Percentiles rank a stretch among this genome's conserved stretches.
phyloP scores from a whole-genome alignment of 2,329 filamentous ascomycete species.

The Chalaropsis ovoidea region DNA sequence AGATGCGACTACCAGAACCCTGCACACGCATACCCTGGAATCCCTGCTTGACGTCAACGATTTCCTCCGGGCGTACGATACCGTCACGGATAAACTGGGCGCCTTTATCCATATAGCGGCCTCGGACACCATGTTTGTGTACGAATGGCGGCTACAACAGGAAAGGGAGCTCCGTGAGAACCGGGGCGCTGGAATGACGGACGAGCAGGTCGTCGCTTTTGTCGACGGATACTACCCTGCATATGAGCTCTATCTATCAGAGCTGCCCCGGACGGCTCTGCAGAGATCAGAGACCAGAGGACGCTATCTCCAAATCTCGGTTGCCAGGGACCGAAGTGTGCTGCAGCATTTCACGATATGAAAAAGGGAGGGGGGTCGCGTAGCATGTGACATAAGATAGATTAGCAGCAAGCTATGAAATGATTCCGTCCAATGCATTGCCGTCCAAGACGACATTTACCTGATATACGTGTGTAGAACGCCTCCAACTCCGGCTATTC shows the following conservation, averaged over 20 bases:
- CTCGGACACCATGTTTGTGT: constrained; percentile 63
- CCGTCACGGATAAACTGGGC: constrained; percentile 42
- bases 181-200: constrained; percentile 69
- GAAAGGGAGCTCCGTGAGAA: constrained; percentile 57
- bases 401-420: background rate
- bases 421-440: background rate
- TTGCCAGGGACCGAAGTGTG: constrained; percentile 51
- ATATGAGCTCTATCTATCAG: constrained; percentile 50
- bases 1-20: constrained; percentile 39
- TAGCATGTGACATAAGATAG: background rate
- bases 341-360: constrained; percentile 30
- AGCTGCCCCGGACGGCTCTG: constrained; percentile 5
- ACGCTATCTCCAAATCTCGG: constrained; percentile 51
- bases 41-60: constrained; percentile 45
- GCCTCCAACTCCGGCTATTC: constrained; percentile 1
- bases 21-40: constrained; percentile 40
- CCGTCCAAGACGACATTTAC: background rate
- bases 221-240: constrained; percentile 60
- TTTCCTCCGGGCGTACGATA: constrained; percentile 40
- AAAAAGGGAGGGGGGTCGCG: background rate
- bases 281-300: constrained; percentile 35
- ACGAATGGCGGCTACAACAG: constrained; percentile 74
- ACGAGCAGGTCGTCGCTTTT: constrained; percentile 67
- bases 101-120: constrained; percentile 56
- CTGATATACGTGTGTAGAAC: background rate